Evolutionary conservation across 2,329 filamentous ascomycete species (phyloP), one percentile per base, ranked within the genome.

Genomic region (Alternaria novae-zelandiae): DNA sequence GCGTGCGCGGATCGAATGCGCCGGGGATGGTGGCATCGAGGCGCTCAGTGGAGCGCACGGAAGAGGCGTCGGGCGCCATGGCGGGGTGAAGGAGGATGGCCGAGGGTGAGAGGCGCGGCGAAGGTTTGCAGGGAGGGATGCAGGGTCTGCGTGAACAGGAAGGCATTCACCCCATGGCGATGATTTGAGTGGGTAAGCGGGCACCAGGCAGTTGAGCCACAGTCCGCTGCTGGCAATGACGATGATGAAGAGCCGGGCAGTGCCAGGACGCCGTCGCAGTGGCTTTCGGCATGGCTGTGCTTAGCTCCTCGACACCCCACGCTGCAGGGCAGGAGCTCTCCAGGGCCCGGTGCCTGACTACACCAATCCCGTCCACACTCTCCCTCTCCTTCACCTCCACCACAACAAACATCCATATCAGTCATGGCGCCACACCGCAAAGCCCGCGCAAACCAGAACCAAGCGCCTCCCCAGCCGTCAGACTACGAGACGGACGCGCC

Each of bases 401-500:
- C 57, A 59, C 15, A 36, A 30, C 30, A 26, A 26, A 43, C 58
- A 54, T 57, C 57, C 47, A 26, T 36, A 57, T 46, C 61, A 17
- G 28, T 13, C 36, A 79, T 80, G 76, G 65, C 75, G 25, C 72
- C 75, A 4, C 71, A 74, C 57, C 76, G 72, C 43, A 78, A 76
- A 59, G 59, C 71, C 12, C 76, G 76, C 56, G 82, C 66, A 9
- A 66, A 66, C 49, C 71, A 75, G 43, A 61, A 62, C 15, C 71
- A 72, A 44, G 67, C 70, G 63, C 80, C 72, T 65, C 83, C 79
- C 36, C 86, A 82, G 74, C 85, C 81, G 55, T 87, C 83, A 69
- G 86, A 83, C 82, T 87, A 81, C 78, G 85, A 87, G 65, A 85
- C 82, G 17, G 84, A 86, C 73, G 79, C 78, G 13, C 75, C 78